Base-by-base conservation (phyloP, 139 green algal genomes). In the Volvox africanus region DNA sequence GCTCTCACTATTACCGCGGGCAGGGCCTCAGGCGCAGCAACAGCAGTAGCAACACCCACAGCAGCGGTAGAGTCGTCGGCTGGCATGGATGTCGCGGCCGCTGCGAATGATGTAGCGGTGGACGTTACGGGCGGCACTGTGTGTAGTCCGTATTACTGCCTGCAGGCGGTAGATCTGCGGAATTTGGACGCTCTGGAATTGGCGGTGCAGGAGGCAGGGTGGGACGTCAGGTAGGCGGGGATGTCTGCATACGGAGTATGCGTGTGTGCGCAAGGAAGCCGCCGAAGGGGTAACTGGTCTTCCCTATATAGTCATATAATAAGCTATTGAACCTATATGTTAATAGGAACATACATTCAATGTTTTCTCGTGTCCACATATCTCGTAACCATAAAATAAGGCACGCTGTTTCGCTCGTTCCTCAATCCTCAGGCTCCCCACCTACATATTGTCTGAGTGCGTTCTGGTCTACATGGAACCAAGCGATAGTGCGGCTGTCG, bases 401-500 rank as follows among this genome's bases (percentile, higher is more conserved):
- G 5, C 44, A 55, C 44, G 44, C 44, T 9, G 44, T 55, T 55
- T 55, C 44, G 44, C 44, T 55, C 44, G 67, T 75, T 28, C 67
- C 67, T 75, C 22, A 75, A 26, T 12, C 67, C 67, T 12, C 67
- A 55, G 44, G 44, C 44, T 55, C 1, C 97, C 97, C 71, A 94
- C 92, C n/a, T 89, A 88, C 36, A 61, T 99, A 13, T 87, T 99
- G 33, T 93, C 93, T 6, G 97, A 99, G 93, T 99, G 97, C 81
- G 96, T 99, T 85, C 93, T 99, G 30, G 97, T 98, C 6, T 99
- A 99, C 95, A 92, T 99, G 94, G 93, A 97, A 80, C 94, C 96
- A 0, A 62, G 80, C 17, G 87, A 97, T 50, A 96, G 91, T 82
- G 37, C 73, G 0, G 78, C 88, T 5, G 65, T 99, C 61, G 88